Evolutionary conservation across 2,329 filamentous ascomycete genomes (phyloP).

Genomic region (Pseudopyrenochaeta lycopersici): DNA sequence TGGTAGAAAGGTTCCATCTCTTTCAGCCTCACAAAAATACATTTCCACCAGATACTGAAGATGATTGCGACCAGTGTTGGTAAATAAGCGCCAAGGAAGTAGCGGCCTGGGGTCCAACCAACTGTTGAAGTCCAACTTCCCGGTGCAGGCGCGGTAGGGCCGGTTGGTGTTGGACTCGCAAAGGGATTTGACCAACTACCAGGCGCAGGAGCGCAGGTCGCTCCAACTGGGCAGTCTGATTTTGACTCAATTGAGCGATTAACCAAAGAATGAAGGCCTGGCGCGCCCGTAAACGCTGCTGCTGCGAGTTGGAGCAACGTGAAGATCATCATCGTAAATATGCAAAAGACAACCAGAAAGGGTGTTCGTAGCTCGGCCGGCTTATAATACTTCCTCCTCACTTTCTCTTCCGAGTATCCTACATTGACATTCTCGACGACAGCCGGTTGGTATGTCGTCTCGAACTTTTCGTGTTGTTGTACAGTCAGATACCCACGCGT

Average conservation of each 20-base stretch:
- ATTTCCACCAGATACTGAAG: conserved; percentile 9
- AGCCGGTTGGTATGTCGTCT: too few species aligned
- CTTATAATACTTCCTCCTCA: too few species aligned
- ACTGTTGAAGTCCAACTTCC: too few species aligned
- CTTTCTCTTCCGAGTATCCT: too few species aligned
- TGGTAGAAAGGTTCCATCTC: conserved; percentile 8
- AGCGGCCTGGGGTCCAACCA: not conserved
- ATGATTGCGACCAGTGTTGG: conserved; percentile 9
- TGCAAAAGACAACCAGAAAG: not conserved
- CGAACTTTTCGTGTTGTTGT: too few species aligned
- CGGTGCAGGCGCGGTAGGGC: too few species aligned
- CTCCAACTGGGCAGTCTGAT: not conserved
- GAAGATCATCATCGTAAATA: not conserved
- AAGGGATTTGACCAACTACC: not conserved
- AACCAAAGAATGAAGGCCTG: not conserved
- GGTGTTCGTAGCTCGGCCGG: not conserved
- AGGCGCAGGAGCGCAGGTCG: not conserved
- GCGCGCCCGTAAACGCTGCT: not conserved
- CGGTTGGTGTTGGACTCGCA: too few species aligned
- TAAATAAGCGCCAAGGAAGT: conserved; percentile 9
- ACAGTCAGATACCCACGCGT: too few species aligned
- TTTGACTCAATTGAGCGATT: not conserved
- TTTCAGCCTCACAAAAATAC: conserved; percentile 6
- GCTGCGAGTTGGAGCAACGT: not conserved
- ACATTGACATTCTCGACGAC: too few species aligned